These are phyloP conservation scores for Aspergillus latus DNA, from an alignment of 2,329 filamentous ascomycete species.

Conservation along the genomic window DNA sequence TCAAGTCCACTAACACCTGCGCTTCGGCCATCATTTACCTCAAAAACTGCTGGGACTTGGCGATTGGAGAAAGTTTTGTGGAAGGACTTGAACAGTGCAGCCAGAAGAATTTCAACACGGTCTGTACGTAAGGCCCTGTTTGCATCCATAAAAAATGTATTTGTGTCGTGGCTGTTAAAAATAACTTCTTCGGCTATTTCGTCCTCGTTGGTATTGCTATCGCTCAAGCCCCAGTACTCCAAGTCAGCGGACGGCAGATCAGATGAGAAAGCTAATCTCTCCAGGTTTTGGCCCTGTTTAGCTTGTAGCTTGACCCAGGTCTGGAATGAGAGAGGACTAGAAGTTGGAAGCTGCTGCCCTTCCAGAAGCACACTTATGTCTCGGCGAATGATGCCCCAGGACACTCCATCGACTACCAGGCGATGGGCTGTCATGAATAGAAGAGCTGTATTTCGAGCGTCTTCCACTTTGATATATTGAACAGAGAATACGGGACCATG, in stretches of 20 bases:
- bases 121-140: conserved; percentile 5
- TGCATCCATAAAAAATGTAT: not conserved
- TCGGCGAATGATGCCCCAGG: conserved; percentile 4
- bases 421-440: conserved; percentile 5
- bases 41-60: not conserved
- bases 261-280: not conserved
- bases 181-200: not conserved
- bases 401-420: conserved; percentile 1
- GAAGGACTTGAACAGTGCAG: conserved; percentile 2
- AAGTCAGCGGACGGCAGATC: not conserved
- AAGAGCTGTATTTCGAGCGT: not conserved
- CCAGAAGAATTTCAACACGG: not conserved
- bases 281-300: not conserved
- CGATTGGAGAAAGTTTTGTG: not conserved
- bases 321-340: not conserved
- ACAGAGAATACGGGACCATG: conserved; percentile 4
- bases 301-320: not conserved
- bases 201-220: not conserved
- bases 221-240: conserved; percentile 3
- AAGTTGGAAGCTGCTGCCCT: not conserved
- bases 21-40: not conserved
- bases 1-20: not conserved
- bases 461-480: not conserved
- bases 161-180: not conserved
- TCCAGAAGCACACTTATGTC: not conserved